Percentiles rank a stretch among this genome's conserved stretches.
phyloP scores from a whole-genome alignment of 1,284 basidiomycete genomes.

The Cryptococcus sp. region DNA sequence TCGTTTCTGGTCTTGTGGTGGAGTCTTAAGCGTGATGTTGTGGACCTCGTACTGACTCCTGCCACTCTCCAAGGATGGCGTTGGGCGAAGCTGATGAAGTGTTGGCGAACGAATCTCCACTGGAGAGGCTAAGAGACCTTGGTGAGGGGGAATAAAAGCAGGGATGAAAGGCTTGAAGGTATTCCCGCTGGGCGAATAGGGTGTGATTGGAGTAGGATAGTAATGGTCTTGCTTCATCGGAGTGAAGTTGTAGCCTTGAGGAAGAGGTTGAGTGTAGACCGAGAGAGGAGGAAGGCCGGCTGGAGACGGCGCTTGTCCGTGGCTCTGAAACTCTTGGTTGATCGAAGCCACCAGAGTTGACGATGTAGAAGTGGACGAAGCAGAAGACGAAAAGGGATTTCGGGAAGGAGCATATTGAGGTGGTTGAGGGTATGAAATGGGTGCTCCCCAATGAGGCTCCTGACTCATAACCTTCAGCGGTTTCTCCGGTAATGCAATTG shows the following conservation, averaged over 20 bases:
- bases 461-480: neutral
- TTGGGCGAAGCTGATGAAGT: neutral
- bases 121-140: neutral
- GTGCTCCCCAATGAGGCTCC: conserved; percentile 10
- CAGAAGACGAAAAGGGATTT: conserved; percentile 1
- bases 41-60: conserved; percentile 8
- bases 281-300: too few relatives aligned
- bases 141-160: neutral
- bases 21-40: conserved; percentile 29
- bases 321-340: neutral
- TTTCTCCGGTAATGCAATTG: neutral
- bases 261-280: neutral
- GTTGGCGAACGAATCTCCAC: neutral
- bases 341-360: conserved; percentile 22
- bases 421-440: conserved; percentile 11
- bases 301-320: neutral
- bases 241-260: neutral
- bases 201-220: neutral
- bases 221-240: neutral
- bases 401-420: neutral
- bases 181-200: neutral
- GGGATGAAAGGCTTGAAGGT: too few relatives aligned
- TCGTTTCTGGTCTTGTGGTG: conserved; percentile 16
- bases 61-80: neutral
- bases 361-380: conserved; percentile 23